These are phyloP conservation scores for Tolypocladium ovalisporum DNA, from an alignment of 2,329 filamentous ascomycete genomes.

Conservation along the genomic window DNA sequence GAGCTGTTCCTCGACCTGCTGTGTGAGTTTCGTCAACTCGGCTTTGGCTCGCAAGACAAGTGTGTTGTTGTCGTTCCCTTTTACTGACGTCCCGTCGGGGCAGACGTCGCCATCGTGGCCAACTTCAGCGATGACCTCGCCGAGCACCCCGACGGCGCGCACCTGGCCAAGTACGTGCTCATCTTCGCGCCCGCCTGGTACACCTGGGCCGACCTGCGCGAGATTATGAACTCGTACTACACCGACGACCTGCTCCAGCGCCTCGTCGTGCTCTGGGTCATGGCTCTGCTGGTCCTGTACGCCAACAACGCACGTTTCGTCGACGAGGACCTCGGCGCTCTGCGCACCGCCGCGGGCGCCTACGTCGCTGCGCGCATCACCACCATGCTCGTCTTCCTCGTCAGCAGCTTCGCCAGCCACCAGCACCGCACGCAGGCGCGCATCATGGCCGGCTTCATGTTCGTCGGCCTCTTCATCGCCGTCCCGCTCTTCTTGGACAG, in stretches of 20 bases:
- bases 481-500: conserved; percentile 31
- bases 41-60: not conserved
- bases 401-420: conserved; percentile 33
- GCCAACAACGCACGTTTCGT: conserved; percentile 33
- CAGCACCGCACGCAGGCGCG: conserved; percentile 35
- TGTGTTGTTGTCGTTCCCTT: no score
- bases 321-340: conserved; percentile 29
- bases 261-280: conserved; percentile 36
- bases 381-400: conserved; percentile 25
- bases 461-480: conserved; percentile 27
- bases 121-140: conserved; percentile 37
- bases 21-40: conserved; percentile 17
- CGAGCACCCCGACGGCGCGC: conserved; percentile 30
- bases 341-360: conserved; percentile 33
- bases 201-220: conserved; percentile 37
- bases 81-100: not conserved
- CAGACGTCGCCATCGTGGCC: conserved; percentile 35
- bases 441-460: conserved; percentile 29
- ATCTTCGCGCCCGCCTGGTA: conserved; percentile 38
- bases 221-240: conserved; percentile 42
- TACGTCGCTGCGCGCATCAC: conserved; percentile 34
- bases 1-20: conserved; percentile 39
- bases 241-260: conserved; percentile 37
- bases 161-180: conserved; percentile 35
- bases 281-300: conserved; percentile 36